Base-by-base conservation (phyloP, 352 stramenopile species). In the Phytophthora hibernalis region DNA sequence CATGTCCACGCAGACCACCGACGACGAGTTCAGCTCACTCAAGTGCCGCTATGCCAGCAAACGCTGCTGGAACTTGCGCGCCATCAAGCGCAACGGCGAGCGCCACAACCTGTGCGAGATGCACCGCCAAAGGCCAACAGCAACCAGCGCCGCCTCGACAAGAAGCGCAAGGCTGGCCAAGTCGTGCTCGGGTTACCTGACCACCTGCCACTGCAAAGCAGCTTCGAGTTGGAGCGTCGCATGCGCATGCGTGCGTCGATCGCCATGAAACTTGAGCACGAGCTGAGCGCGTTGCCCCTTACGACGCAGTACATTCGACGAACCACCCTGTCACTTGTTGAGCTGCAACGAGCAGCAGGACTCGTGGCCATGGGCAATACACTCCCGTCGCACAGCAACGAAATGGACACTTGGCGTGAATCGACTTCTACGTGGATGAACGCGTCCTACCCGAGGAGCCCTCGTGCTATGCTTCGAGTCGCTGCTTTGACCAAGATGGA, bases 101-200 rank as follows among this genome's bases (percentile, higher is more conserved):
- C 77, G 86, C 42, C 87, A 96, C 76, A 92, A 90, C 42, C 74
- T 96, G 65, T 96, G 87, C 68, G 86, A 96, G 64, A 84, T 91
- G 72, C 87, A 96, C 68, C 84, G 87, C 3, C 82, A 89, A 61
- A 89, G 35, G 87, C 87, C 51, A 96, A 96, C 65, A 83, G 83
- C 55, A 93, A 91, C 65, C 87, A 96, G 66, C 84, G 85, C 9
- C 85, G 87, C 20, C 77, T 93, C 9, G 83, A 96, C 70, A 85
- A 89, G 51, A 86, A 86, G 63, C 82, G 84, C 53, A 92, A 92
- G 62, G 76, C 75, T 24, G 75, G 78, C 7, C 75, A 83, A 50
- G 66, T 56, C 15, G 35, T 45, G 22, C 61, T 82, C n/a, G 74
- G 74, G 0, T 53, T 82, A 16, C 64, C 69, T 38, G 55, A 49